Conservation (phyloP, 768 basidiomycete genomes). For the Lactifluus piperatus region DNA sequence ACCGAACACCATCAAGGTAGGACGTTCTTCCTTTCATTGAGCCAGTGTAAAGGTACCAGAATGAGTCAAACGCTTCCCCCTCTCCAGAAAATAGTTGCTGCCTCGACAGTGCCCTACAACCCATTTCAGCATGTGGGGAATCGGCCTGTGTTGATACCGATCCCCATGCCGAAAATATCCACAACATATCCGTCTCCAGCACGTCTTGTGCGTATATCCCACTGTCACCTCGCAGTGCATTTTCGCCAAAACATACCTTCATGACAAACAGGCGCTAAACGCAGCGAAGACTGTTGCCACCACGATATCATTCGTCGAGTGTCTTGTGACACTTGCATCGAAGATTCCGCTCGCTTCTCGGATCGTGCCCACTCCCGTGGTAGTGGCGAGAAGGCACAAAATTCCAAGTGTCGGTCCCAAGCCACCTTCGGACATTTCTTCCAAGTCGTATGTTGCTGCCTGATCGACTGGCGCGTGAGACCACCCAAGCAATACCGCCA, state of each 20-base stretch:
- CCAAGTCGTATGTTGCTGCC: constrained; percentile 12
- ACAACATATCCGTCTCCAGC: background rate
- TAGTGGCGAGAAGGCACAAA: background rate
- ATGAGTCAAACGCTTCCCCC: background rate
- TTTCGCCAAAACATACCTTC: background rate
- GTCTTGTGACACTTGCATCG: background rate
- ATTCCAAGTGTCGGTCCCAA: background rate
- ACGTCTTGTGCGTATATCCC: background rate
- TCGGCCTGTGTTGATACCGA: background rate
- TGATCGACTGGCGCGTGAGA: constrained; percentile 9
- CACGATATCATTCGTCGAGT: background rate
- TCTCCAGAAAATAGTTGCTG: background rate
- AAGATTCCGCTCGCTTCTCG: background rate
- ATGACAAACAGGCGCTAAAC: background rate
- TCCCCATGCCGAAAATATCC: background rate
- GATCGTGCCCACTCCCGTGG: background rate
- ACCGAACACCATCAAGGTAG: background rate
- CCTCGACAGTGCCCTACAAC: background rate
- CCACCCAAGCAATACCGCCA: background rate
- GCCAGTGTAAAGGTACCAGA: background rate
- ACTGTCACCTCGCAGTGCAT: background rate
- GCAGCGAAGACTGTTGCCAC: background rate
- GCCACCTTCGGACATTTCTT: constrained; percentile 10
- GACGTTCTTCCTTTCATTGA: background rate
- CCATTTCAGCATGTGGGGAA: background rate